These are phyloP conservation scores for Casuarina cunninghamiana DNA, from an alignment of 306 rosid genomes.

Conservation along the genomic window DNA sequence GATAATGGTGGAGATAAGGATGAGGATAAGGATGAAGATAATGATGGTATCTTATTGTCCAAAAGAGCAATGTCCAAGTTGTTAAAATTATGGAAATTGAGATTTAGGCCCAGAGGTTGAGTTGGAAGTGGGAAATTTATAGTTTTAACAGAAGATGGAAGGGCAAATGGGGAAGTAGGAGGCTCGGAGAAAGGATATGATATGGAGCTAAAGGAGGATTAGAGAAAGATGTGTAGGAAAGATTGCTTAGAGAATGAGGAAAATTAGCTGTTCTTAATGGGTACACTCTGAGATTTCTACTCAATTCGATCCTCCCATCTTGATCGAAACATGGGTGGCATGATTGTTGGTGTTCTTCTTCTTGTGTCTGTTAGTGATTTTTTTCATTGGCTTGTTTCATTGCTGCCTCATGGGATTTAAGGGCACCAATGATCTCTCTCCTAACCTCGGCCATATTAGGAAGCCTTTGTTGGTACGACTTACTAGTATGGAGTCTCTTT, in stretches of 20 bases:
- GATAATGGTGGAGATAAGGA: conserved; percentile 31
- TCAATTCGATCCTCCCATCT: conserved; percentile 47
- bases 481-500: conserved; percentile 67
- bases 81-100: conserved; percentile 69
- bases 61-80: conserved; percentile 47
- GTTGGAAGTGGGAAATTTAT: conserved; percentile 63
- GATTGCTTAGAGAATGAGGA: conserved; percentile 35
- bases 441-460: conserved; percentile 91
- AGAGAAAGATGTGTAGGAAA: conserved; percentile 23
- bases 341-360: conserved; percentile 18
- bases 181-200: conserved; percentile 39
- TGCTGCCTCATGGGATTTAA: conserved; percentile 82
- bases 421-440: conserved; percentile 83
- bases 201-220: conserved; percentile 22
- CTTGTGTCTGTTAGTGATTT: conserved; percentile 38
- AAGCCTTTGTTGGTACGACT: conserved; percentile 76
- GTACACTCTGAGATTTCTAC: conserved; percentile 54
- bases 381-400: conserved; percentile 52
- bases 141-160: conserved; percentile 41
- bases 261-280: conserved; percentile 45
- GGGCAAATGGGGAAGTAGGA: conserved; percentile 35
- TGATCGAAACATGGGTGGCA: conserved; percentile 43
- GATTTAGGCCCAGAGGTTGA: conserved; percentile 80
- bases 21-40: conserved; percentile 37
- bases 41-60: conserved; percentile 32